Percentiles rank a stretch among this genome's conserved stretches.
Conservation (phyloP, 2,329 filamentous ascomycete species). For the Seiridium unicorne region DNA sequence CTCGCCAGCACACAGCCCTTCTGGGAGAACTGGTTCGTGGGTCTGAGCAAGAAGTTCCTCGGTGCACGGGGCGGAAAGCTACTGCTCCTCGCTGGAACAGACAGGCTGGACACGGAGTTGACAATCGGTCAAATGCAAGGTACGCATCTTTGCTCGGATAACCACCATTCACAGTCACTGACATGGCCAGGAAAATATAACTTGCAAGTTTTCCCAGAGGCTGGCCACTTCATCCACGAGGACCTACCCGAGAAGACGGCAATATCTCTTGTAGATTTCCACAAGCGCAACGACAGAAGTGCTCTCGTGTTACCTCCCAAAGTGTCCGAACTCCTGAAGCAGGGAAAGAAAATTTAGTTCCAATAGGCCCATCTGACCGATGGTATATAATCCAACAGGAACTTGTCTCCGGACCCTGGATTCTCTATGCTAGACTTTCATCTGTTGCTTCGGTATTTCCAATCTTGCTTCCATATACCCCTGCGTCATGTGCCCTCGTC, state of each 20-base stretch:
- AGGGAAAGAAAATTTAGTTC: slow-evolving; percentile 55
- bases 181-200: slow-evolving; percentile 78
- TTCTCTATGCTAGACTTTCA: not conserved
- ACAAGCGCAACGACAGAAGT: slow-evolving; percentile 84
- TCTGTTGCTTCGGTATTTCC: not conserved
- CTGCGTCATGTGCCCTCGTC: no score
- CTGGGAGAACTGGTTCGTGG: slow-evolving; percentile 92
- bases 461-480: no score
- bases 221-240: slow-evolving; percentile 96
- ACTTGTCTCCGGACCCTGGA: no score
- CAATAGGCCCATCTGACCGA: not conserved
- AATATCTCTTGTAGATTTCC: slow-evolving; percentile 82
- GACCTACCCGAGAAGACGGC: slow-evolving; percentile 91
- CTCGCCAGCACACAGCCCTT: slow-evolving; percentile 80
- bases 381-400: no score
- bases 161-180: no score
- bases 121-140: slow-evolving; percentile 35
- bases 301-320: slow-evolving; percentile 87
- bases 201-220: slow-evolving; percentile 88
- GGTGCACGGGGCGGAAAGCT: slow-evolving; percentile 62
- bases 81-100: slow-evolving; percentile 28
- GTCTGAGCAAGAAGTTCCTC: slow-evolving; percentile 85
- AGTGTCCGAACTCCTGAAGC: slow-evolving; percentile 70
- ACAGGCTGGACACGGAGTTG: slow-evolving; percentile 32
- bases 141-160: slow-evolving; percentile 15